phyloP scores from a whole-genome alignment of 768 basidiomycete species.

The Boletus reticuloceps region DNA sequence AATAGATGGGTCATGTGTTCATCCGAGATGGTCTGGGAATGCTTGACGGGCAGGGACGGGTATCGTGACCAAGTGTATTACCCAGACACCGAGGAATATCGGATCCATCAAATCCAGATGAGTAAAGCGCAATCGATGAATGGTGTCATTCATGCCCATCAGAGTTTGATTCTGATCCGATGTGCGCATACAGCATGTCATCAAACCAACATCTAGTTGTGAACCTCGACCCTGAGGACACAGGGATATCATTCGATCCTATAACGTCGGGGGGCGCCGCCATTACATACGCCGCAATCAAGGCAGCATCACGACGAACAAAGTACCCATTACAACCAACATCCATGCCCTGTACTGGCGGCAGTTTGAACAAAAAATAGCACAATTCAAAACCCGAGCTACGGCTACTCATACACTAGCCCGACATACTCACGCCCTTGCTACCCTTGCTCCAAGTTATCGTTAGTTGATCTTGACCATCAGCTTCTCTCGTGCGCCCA shows the following conservation, averaged over 20 bases:
- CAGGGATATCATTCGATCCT: no score
- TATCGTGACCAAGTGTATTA: not conserved
- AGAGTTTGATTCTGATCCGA: not conserved
- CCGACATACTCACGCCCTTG: not conserved
- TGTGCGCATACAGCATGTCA: not conserved
- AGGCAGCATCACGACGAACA: not conserved
- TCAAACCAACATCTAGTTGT: not conserved
- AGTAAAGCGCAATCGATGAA: no score
- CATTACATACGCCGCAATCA: no score
- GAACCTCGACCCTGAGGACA: no score
- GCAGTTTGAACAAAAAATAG: no score
- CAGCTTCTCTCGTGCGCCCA: constrained; percentile 35
- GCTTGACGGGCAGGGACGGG: not conserved
- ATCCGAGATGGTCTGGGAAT: not conserved
- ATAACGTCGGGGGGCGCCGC: no score
- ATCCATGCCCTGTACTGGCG: not conserved
- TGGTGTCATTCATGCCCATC: no score
- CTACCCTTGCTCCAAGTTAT: not conserved
- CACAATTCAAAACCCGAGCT: no score
- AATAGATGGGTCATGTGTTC: no score
- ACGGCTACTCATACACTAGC: no score
- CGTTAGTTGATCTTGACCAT: constrained; percentile 24
- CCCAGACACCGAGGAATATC: not conserved
- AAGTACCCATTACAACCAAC: not conserved
- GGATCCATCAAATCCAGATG: not conserved